Base-by-base conservation (phyloP, 2,329 filamentous ascomycete species). In the Fulvia fulva region DNA sequence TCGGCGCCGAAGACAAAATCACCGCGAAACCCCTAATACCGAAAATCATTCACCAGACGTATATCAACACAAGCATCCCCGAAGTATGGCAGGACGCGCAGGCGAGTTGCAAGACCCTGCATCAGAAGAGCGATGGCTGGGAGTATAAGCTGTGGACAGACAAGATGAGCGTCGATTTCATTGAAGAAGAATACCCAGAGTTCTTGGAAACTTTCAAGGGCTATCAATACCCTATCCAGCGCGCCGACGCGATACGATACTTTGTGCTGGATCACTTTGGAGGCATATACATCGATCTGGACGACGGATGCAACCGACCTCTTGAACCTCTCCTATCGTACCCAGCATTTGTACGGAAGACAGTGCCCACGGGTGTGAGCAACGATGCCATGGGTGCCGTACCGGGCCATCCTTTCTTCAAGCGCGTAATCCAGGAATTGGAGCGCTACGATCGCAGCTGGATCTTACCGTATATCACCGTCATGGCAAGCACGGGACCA, bases 81-180 rank as follows among this genome's bases (percentile, higher is more conserved):
- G 77, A 76, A 47, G 81, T 85, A 54, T 91, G 88, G 88, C 74
- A 78, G 58, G 80, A 79, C 9, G 81, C 87, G 30, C 86, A 89
- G 65, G 76, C 84, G 73, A 86, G 80, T 65, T 91, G 88, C 74
- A 76, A 85, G 55, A 81, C 87, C 22, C 71, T 87, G 52, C 88
- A 91, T 70, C 59, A 57, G n/a, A 61, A 66, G 58, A 62, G 65
- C 2, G 80, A 83, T 65, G 47, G 47, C 23, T 91, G 87, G 71
- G 86, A 91, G 70, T 90, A 90, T 76, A 90, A 90, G 86, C 81
- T 92, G 21, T 94, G 89, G 89, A 91, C 88, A 7, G 86, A 91
- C 67, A 82, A 82, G 45, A 81, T 82, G 64, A 83, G 87, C 23
- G 81, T 86, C 65, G 81, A 87, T 2, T 91, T 93, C 68, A 90